Base-by-base conservation (phyloP, 2,329 filamentous ascomycete genomes). In the Alternaria arborescens region DNA sequence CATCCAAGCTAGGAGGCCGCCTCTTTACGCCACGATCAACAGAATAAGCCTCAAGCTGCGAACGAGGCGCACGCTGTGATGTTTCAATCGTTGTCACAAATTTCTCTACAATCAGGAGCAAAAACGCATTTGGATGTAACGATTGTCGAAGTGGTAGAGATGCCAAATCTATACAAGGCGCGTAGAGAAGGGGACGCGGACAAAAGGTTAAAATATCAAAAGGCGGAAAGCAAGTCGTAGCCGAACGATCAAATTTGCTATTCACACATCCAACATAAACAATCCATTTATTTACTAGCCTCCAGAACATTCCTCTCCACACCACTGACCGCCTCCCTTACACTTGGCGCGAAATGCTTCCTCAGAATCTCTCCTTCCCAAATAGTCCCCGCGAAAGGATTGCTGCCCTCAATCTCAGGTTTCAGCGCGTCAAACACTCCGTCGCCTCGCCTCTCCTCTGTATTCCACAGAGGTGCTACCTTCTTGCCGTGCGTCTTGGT, bases 301-400 rank as follows among this genome's bases (percentile, higher is more conserved):
- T 77, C 76, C 36, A 69, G 50, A 20, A 78, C 63, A 57, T 74
- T 77, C 59, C 67, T 74, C 61, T 77, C 77, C 2, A 79, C 67
- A 1, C 71, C 72, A 20, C 54, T 43, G 5, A 91, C 82, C 1
- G 90, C 90, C 72, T 97, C 92, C 67, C 92, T 85, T 1, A 99
- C 91, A 73, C 89, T 89, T 7, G 94, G 94, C 69, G 91, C 93
- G 77, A 91, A 99, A 81, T 99, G 95, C 68, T 87, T 85, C 74
- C 90, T 85, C 70, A 99, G 77, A 59, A 99, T 76, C 81, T 98
- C 95, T 0, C 92, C 93, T 77, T 98, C 95, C 95, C 94, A 99
- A 0, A 96, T 86, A 0, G 93, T 97, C 5, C 89, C 88, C 0
- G 94, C 91, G 79, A 95, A 97, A 1, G 94, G 93, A 80, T 98